These are phyloP conservation scores for Colletotrichum sp. DNA, from an alignment of 2,329 filamentous ascomycete species.

Conservation along the genomic window DNA sequence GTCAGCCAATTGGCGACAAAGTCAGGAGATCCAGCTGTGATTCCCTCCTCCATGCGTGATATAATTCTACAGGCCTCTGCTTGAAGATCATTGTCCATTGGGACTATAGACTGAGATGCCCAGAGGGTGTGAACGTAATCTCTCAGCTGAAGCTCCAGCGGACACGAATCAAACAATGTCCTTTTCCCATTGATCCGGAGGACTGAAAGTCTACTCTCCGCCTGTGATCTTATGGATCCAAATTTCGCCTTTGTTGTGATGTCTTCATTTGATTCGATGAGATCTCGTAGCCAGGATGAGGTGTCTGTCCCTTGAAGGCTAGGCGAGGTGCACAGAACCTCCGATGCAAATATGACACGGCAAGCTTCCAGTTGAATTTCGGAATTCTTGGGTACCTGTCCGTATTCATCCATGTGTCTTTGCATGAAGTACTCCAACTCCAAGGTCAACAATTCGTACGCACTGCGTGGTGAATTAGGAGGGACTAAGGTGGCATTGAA, in stretches of 20 bases:
- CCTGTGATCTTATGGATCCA: conserved; percentile 48
- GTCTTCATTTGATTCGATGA: conserved; percentile 56
- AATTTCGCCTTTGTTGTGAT: conserved; percentile 50
- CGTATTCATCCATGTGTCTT: conserved; percentile 47
- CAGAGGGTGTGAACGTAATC: conserved; percentile 58
- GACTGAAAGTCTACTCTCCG: conserved; percentile 51
- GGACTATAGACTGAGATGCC: conserved; percentile 53
- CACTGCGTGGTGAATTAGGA: conserved; percentile 56
- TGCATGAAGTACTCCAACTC: conserved; percentile 59
- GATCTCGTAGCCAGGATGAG: conserved; percentile 62
- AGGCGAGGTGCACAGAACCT: conserved; percentile 44
- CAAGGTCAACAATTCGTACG: conserved; percentile 65
- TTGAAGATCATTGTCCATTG: conserved; percentile 64
- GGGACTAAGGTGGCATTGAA: conserved; percentile 52
- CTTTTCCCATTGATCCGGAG: conserved; percentile 64
- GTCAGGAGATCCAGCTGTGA: conserved; percentile 50
- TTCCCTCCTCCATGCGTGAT: conserved; percentile 57
- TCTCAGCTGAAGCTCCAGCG: conserved; percentile 58
- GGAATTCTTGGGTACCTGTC: conserved; percentile 49
- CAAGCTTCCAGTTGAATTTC: conserved; percentile 63
- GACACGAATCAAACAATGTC: conserved; percentile 61
- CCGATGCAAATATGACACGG: conserved; percentile 61
- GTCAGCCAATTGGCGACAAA: conserved; percentile 61
- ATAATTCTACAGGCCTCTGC: conserved; percentile 64
- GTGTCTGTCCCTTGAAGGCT: conserved; percentile 36